Conservation (phyloP, 2,329 filamentous ascomycete genomes). For the Stemphylium lycopersici region DNA sequence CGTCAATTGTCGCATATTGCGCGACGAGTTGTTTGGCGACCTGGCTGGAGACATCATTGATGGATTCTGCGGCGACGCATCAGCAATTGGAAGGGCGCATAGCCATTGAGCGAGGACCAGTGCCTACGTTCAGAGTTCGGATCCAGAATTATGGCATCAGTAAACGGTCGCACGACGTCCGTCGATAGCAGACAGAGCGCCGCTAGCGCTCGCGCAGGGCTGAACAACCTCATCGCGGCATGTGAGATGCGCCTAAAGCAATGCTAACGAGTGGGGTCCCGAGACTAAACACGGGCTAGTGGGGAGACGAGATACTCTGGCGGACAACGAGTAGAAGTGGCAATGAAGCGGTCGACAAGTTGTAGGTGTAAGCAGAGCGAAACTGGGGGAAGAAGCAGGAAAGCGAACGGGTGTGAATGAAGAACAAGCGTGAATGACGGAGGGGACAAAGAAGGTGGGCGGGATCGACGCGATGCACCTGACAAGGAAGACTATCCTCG, state of each 20-base stretch:
- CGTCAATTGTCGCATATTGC: slow-evolving; percentile 58
- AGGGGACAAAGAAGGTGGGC: slow-evolving; percentile 14
- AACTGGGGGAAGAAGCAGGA: neutral
- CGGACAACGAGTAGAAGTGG: neutral
- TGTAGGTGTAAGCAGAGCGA: neutral
- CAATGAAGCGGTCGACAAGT: neutral
- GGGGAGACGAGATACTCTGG: slow-evolving; percentile 1
- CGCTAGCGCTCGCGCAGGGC: slow-evolving; percentile 34
- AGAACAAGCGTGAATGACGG: slow-evolving; percentile 4
- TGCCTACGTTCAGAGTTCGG: slow-evolving; percentile 28
- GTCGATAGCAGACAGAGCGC: slow-evolving; percentile 32
- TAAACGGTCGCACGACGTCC: slow-evolving; percentile 25
- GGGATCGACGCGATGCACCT: slow-evolving; percentile 10
- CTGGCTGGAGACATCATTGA: slow-evolving; percentile 54
- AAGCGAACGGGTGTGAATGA: slow-evolving; percentile 8
- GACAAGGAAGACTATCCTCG: slow-evolving; percentile 1
- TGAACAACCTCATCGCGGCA: slow-evolving; percentile 36
- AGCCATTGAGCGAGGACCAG: neutral
- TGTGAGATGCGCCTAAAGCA: slow-evolving; percentile 17
- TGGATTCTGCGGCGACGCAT: slow-evolving; percentile 45
- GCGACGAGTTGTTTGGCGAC: slow-evolving; percentile 58
- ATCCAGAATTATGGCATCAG: slow-evolving; percentile 33
- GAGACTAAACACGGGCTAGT: slow-evolving; percentile 5
- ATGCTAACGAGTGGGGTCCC: slow-evolving; percentile 8
- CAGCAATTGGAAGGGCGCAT: neutral